Percentiles rank a stretch among this genome's conserved stretches.
phyloP scores from a whole-genome alignment of 345 rosid species.

The Aquilaria sinensis region DNA sequence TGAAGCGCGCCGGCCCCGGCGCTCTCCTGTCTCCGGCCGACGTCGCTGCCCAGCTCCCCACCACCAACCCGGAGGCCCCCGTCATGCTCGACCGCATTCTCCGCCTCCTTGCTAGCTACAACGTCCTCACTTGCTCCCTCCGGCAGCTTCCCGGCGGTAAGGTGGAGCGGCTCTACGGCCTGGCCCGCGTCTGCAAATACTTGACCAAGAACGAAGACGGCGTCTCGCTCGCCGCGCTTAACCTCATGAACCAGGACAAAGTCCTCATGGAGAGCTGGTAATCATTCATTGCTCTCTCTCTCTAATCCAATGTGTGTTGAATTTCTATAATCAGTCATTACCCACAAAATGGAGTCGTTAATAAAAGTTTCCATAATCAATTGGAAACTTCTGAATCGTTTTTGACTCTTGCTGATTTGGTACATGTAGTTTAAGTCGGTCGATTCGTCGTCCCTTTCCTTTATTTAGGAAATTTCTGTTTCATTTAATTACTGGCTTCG shows the following conservation, averaged over 20 bases:
- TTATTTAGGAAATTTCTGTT: too few species aligned
- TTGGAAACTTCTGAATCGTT: too few species aligned
- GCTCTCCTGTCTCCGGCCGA: conserved; percentile 46
- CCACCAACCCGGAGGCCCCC: conserved; percentile 71
- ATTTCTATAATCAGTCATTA: too few species aligned
- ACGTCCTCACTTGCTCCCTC: conserved; percentile 46
- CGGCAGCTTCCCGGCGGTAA: conserved; percentile 33
- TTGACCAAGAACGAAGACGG: conserved; percentile 78
- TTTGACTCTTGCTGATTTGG: too few species aligned
- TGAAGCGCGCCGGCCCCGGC: conserved; percentile 51
- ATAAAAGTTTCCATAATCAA: too few species aligned
- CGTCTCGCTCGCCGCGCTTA: conserved; percentile 59
- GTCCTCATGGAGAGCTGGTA: conserved; percentile 97
- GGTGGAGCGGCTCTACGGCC: conserved; percentile 56
- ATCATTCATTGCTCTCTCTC: neutral
- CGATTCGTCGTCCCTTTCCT: too few species aligned
- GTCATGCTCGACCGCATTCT: conserved; percentile 71
- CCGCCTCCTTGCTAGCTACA: conserved; percentile 65
- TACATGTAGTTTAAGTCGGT: too few species aligned
- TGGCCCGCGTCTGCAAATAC: conserved; percentile 82
- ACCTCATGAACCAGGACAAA: conserved; percentile 86
- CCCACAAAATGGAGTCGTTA: too few species aligned
- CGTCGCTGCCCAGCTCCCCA: conserved; percentile 61
- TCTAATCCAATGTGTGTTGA: too few species aligned
- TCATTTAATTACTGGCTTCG: too few species aligned